Conservation (phyloP, 2,329 filamentous ascomycete species). For the Botryosphaeria dothidea region DNA sequence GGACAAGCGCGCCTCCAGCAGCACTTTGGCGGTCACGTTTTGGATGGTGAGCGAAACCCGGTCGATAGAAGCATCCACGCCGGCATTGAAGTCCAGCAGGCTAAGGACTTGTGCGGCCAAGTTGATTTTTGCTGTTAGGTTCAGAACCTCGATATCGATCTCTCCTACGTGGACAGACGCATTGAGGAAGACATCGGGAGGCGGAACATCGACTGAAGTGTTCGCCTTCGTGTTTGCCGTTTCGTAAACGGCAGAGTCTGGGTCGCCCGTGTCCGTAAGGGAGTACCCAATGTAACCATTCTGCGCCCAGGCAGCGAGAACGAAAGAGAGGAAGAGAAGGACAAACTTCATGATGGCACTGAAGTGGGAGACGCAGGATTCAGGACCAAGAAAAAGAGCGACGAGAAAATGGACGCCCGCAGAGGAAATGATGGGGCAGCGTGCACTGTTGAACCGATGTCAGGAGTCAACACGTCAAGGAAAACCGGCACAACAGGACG, state of each 20-base stretch:
- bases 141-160: constrained; percentile 60
- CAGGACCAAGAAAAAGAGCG: constrained; percentile 25
- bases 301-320: constrained; percentile 29
- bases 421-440: background rate
- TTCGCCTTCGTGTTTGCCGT: constrained; percentile 52
- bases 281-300: constrained; percentile 59
- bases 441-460: background rate
- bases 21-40: constrained; percentile 59
- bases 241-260: constrained; percentile 54
- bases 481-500: background rate
- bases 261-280: constrained; percentile 53
- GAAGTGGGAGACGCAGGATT: background rate
- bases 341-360: constrained; percentile 25
- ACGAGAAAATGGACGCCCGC: constrained; percentile 25
- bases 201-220: constrained; percentile 43
- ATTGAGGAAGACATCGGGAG: constrained; percentile 63
- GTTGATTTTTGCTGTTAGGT: constrained; percentile 63
- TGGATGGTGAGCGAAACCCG: constrained; percentile 58
- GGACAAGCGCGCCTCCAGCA: constrained; percentile 60
- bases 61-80: constrained; percentile 60
- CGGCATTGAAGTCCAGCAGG: constrained; percentile 61
- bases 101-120: constrained; percentile 60
- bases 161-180: constrained; percentile 59
- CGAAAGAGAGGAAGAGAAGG: constrained; percentile 24
- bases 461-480: background rate